Base-by-base conservation (phyloP, 1,284 basidiomycete species). In the Anthracocystis panici-leucophaei region DNA sequence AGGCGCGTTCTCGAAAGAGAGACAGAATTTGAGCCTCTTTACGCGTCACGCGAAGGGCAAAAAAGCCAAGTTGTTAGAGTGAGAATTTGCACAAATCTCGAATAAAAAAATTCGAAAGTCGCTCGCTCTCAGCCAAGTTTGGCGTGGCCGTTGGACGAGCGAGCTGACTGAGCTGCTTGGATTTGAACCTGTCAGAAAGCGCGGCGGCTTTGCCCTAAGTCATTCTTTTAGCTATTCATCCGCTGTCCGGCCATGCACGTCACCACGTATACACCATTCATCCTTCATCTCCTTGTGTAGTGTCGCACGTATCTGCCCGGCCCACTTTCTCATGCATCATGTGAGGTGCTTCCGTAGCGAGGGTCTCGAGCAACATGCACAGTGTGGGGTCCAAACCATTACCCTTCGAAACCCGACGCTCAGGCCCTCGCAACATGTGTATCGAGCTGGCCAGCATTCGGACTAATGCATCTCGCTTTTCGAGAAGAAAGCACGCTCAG, bases 1-100 rank as follows among this genome's bases (percentile, higher is more conserved):
- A n/a, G n/a, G n/a, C n/a, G n/a, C n/a, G n/a, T n/a, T n/a, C n/a
- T n/a, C n/a, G n/a, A n/a, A 12, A 14, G 31, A 33, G 31, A 33
- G 46, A 16, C 41, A 20, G 20, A 6, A 5, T 12, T 53, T 18
- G 21, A 49, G n/a, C 42, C 42, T 38, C 49, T 65, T 38, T 65
- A 65, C 57, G 63, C 63, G 63, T 65, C 63, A 65, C 63, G 63
- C 56, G 63, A 46, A 38, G 3, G 11, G 2, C 42, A 46, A 48
- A 31, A n/a, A 5, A n/a, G 1, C 18, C 2, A n/a, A 5, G 18
- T 10, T 49, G 48, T 49, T 31, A 49, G 48, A 49, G 27, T 18
- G 4, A 1, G 9, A 4, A n/a, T 5, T 16, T 29, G 21, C 46
- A 48, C 46, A 31, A 38, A n/a, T 48, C n/a, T n/a, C n/a, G n/a